Percentiles rank a stretch among this genome's conserved stretches.
Evolutionary conservation across 2,329 filamentous ascomycete genomes (phyloP).

Genomic region (Ascochyta pisi): DNA sequence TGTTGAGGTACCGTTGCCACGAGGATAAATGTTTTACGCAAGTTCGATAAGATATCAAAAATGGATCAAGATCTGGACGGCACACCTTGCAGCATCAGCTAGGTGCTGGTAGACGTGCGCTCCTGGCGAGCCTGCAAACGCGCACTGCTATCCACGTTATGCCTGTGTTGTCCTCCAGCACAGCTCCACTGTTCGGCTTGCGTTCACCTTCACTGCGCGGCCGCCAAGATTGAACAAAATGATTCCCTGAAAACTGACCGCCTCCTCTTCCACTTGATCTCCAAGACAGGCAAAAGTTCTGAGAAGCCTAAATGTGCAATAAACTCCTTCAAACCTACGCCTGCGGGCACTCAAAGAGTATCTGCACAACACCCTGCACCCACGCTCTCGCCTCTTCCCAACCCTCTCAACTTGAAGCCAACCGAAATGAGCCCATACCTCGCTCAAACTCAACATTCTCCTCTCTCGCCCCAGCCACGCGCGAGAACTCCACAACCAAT

Average conservation of each 20-base stretch:
- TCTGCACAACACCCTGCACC: constrained; percentile 38
- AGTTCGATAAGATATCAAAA: constrained; percentile 12
- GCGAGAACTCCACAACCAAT: not conserved
- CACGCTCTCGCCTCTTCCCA: constrained; percentile 19
- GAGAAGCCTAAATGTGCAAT: constrained; percentile 30
- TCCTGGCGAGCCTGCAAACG: not conserved
- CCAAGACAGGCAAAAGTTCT: not conserved
- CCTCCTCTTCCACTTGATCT: not conserved
- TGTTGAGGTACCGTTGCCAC: constrained; percentile 9
- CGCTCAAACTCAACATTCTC: constrained; percentile 19
- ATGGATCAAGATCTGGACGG: constrained; percentile 1
- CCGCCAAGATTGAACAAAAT: too few relatives aligned
- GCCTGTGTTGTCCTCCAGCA: not conserved
- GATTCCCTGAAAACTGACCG: too few relatives aligned
- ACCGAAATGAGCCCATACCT: constrained; percentile 1
- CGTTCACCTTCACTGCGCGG: constrained; percentile 2
- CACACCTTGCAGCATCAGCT: not conserved
- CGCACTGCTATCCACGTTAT: not conserved
- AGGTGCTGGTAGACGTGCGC: not conserved
- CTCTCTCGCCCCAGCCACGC: constrained; percentile 1
- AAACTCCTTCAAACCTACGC: constrained; percentile 35
- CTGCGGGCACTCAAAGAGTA: constrained; percentile 33
- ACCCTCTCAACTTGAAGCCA: not conserved
- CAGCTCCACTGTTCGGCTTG: not conserved
- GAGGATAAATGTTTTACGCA: constrained; percentile 6